These are phyloP conservation scores for Lolium perenne DNA, from an alignment of 176 grass and related monocot genomes.

Conservation along the genomic window DNA sequence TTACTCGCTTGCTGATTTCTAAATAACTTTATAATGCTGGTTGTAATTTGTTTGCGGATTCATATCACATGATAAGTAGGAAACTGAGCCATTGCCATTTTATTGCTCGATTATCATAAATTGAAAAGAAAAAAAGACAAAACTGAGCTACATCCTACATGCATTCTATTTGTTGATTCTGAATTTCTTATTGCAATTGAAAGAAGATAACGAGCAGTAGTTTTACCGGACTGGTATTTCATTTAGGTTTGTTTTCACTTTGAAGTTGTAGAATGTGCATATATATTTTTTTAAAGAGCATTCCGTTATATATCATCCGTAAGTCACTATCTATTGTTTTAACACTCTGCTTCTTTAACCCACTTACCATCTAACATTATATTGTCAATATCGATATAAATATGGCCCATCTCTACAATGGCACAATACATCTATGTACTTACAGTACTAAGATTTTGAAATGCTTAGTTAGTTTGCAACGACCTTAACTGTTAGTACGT, in stretches of 20 bases:
- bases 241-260: not conserved
- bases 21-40: not conserved
- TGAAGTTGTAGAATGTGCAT: not conserved
- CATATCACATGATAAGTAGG: not conserved
- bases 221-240: not conserved
- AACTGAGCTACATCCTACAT: not conserved
- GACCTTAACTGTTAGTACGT: not conserved
- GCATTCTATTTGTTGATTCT: not conserved
- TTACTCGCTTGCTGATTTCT: not conserved
- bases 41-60: not conserved
- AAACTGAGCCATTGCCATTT: not conserved
- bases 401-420: not conserved
- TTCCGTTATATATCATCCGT: constrained; percentile 11
- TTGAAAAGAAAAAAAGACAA: constrained; percentile 6
- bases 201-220: not conserved
- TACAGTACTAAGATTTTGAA: not conserved
- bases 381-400: not conserved
- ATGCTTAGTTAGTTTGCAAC: not conserved
- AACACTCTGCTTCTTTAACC: not conserved
- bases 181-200: not conserved
- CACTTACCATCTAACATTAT: constrained; percentile 3
- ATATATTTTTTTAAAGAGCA: constrained; percentile 18
- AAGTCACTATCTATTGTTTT: not conserved
- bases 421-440: not conserved
- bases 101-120: not conserved